These are phyloP conservation scores for Epithele typhae DNA, from an alignment of 768 basidiomycete species.

Conservation along the genomic window DNA sequence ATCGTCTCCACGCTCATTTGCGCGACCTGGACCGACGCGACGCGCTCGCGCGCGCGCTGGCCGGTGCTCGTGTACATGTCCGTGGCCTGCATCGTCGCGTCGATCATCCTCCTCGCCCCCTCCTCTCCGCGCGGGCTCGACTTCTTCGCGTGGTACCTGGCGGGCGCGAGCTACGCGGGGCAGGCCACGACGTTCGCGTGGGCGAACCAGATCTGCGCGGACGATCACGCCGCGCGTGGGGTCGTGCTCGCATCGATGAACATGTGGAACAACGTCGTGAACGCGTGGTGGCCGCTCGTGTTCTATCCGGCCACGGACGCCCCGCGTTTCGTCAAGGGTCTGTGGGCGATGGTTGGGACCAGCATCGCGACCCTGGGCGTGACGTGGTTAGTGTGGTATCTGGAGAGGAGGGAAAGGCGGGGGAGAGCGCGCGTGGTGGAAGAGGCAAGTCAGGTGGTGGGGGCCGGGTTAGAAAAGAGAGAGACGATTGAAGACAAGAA, in stretches of 20 bases:
- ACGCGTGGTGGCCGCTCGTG: slow-evolving; percentile 68
- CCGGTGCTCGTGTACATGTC: slow-evolving; percentile 64
- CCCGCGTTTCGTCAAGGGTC: slow-evolving; percentile 61
- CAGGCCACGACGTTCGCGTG: slow-evolving; percentile 79
- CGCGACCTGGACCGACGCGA: slow-evolving; percentile 60
- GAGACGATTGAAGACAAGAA: no score
- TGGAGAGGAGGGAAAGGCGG: slow-evolving; percentile 40
- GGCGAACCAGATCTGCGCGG: slow-evolving; percentile 75
- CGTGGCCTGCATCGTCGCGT: slow-evolving; percentile 46
- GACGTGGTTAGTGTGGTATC: slow-evolving; percentile 53
- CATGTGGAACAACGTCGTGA: slow-evolving; percentile 67
- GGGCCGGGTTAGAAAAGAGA: no score
- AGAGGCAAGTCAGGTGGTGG: no score
- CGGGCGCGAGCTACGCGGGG: slow-evolving; percentile 67
- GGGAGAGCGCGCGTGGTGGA: background rate
- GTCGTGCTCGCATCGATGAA: slow-evolving; percentile 78
- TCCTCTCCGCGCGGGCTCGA: slow-evolving; percentile 55
- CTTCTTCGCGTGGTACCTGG: slow-evolving; percentile 70
- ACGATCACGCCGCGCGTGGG: slow-evolving; percentile 65
- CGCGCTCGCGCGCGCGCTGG: slow-evolving; percentile 48
- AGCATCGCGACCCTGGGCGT: slow-evolving; percentile 50
- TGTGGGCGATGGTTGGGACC: slow-evolving; percentile 63
- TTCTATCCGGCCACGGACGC: slow-evolving; percentile 74
- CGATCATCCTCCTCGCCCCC: slow-evolving; percentile 60
- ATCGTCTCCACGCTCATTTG: slow-evolving; percentile 61